These are phyloP conservation scores for Hanseniaspora sp. DNA, from an alignment of 1,139 yeast genomes.

Conservation along the genomic window DNA sequence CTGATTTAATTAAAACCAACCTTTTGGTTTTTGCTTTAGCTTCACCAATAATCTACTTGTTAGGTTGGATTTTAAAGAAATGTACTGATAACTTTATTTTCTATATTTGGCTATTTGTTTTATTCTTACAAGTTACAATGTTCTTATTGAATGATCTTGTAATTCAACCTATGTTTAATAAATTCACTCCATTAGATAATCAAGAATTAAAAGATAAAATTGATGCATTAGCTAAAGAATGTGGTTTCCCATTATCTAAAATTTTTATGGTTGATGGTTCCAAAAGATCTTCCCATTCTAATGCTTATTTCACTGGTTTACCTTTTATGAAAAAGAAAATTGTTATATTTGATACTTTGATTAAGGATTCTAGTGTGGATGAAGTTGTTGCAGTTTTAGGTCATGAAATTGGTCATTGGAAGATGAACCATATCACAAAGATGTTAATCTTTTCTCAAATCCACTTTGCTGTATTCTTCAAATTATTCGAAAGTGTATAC, in stretches of 20 bases:
- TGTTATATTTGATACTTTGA: slow-evolving; percentile 82
- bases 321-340: slow-evolving; percentile 90
- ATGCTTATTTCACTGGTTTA: slow-evolving; percentile 88
- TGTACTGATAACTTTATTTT: slow-evolving; percentile 73
- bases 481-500: slow-evolving; percentile 67
- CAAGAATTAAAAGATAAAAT: slow-evolving; percentile 78
- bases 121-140: slow-evolving; percentile 58
- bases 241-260: slow-evolving; percentile 75
- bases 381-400: slow-evolving; percentile 92
- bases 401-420: slow-evolving; percentile 98
- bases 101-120: slow-evolving; percentile 62
- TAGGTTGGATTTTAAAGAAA: slow-evolving; percentile 67
- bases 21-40: slow-evolving; percentile 49
- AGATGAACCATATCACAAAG: slow-evolving; percentile 68
- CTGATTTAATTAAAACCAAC: slow-evolving; percentile 56
- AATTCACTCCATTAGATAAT: slow-evolving; percentile 76
- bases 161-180: slow-evolving; percentile 87
- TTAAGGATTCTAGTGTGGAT: slow-evolving; percentile 60
- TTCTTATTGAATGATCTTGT: slow-evolving; percentile 69
- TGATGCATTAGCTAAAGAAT: slow-evolving; percentile 62
- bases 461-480: slow-evolving; percentile 54
- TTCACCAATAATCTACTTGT: slow-evolving; percentile 59
- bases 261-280: slow-evolving; percentile 89
- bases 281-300: slow-evolving; percentile 87
- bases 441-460: slow-evolving; percentile 54